These are phyloP conservation scores for Candolleomyces aberdarensis DNA, from an alignment of 768 basidiomycete species.

Conservation along the genomic window DNA sequence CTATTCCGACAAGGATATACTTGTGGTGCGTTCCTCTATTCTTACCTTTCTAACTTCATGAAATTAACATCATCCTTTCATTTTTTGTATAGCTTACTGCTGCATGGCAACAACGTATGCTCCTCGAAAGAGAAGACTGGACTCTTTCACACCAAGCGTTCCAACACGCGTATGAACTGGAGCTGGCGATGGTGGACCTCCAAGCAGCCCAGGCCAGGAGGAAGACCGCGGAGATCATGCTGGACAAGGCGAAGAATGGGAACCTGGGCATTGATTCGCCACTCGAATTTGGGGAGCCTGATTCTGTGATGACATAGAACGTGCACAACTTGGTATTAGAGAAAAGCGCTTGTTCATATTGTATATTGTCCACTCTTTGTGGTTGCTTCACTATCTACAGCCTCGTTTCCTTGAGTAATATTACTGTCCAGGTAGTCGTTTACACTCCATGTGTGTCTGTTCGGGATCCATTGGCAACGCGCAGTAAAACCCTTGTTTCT, in stretches of 20 bases:
- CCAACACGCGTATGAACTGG: constrained; percentile 59
- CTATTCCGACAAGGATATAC: not conserved
- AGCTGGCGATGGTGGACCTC: constrained; percentile 57
- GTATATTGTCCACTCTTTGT: not conserved
- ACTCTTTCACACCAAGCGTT: constrained; percentile 10
- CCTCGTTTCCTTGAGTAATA: not conserved
- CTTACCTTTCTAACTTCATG: not conserved
- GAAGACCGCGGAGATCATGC: constrained; percentile 52
- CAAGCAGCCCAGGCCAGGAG: constrained; percentile 56
- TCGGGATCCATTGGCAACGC: constrained; percentile 63
- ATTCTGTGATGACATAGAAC: not conserved
- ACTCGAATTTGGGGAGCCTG: not conserved
- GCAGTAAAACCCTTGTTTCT: constrained; percentile 70
- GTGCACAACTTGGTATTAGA: too few relatives aligned
- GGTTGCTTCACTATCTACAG: not conserved
- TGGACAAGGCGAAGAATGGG: constrained; percentile 63
- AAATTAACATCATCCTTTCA: not conserved
- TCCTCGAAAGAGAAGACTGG: constrained; percentile 1
- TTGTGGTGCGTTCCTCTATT: not conserved
- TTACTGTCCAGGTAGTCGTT: constrained; percentile 48
- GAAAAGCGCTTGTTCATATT: not conserved
- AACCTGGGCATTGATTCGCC: constrained; percentile 51
- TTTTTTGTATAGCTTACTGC: not conserved
- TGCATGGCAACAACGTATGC: not conserved
- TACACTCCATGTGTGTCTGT: constrained; percentile 68